Evolutionary conservation across 1,284 basidiomycete species (phyloP).

Genomic region (Tausonia pullulans): DNA sequence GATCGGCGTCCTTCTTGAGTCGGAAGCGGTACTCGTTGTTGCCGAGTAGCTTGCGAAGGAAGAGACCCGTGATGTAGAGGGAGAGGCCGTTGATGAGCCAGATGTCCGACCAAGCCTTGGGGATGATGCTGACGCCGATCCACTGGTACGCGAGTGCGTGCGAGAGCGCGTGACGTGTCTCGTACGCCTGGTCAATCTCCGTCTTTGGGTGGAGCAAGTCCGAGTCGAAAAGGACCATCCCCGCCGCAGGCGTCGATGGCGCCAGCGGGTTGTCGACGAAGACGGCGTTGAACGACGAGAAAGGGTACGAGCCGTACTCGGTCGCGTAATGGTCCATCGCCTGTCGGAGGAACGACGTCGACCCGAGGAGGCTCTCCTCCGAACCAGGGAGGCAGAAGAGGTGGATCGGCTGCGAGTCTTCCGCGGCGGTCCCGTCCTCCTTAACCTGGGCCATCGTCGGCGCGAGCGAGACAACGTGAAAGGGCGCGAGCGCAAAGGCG

Average conservation of each 20-base stretch:
- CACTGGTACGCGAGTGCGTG: slow-evolving; percentile 92
- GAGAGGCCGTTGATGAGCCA: slow-evolving; percentile 94
- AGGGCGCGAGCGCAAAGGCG: slow-evolving; percentile 89
- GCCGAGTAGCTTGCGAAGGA: slow-evolving; percentile 75
- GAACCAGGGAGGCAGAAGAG: slow-evolving; percentile 83
- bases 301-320: slow-evolving; percentile 94
- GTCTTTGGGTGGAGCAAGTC: slow-evolving; percentile 80
- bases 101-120: slow-evolving; percentile 84
- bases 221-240: slow-evolving; percentile 65
- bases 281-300: slow-evolving; percentile 88
- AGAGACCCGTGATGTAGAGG: slow-evolving; percentile 80
- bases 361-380: slow-evolving; percentile 56
- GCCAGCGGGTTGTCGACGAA: slow-evolving; percentile 81
- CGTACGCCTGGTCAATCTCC: slow-evolving; percentile 86
- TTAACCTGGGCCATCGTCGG: slow-evolving; percentile 22
- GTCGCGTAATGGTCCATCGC: slow-evolving; percentile 87
- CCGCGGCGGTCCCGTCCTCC: slow-evolving; percentile 14
- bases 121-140: slow-evolving; percentile 94
- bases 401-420: slow-evolving; percentile 61
- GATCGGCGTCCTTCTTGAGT: slow-evolving; percentile 91
- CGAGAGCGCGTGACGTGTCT: slow-evolving; percentile 73
- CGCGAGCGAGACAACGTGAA: slow-evolving; percentile 62
- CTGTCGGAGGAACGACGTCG: slow-evolving; percentile 66
- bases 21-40: slow-evolving; percentile 97
- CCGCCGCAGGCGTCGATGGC: slow-evolving; percentile 71